Percentiles rank a stretch among this genome's conserved stretches.
phyloP scores from a whole-genome alignment of 148 eudicot species.

The Amaranthus hypochondriacus region DNA sequence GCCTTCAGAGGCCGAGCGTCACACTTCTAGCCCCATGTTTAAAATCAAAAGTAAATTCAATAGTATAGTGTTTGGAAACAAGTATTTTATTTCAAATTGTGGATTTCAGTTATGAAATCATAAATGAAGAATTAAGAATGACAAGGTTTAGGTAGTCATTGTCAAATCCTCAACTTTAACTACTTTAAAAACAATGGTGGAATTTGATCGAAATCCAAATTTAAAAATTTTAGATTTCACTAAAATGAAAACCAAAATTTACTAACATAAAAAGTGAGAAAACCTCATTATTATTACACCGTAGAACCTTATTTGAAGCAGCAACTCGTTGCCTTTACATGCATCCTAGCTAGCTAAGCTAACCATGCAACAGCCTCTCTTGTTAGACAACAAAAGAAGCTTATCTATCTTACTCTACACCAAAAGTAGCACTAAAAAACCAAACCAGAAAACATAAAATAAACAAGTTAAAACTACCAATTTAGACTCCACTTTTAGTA shows the following conservation, averaged over 20 bases:
- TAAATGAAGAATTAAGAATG: no score
- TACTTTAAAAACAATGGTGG: no score
- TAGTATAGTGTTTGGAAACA: no score
- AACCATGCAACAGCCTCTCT: conserved; percentile 8
- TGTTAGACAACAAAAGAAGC: conserved; percentile 16
- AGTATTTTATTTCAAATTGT: no score
- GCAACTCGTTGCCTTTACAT: conserved; percentile 16
- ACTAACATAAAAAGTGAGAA: not conserved
- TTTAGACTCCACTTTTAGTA: not conserved
- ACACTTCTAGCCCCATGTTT: no score
- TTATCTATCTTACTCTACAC: conserved; percentile 1
- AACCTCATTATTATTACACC: conserved; percentile 3
- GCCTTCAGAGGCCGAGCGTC: no score
- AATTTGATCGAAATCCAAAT: no score
- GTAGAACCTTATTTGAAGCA: conserved; percentile 15
- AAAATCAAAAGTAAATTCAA: no score
- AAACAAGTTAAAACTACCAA: not conserved
- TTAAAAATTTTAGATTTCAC: no score
- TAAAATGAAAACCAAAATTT: conserved; percentile 7
- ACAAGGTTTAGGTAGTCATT: no score
- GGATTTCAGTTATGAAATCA: no score
- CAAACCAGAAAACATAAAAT: not conserved
- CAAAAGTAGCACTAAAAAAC: not conserved
- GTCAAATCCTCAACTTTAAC: no score
- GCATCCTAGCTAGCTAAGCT: not conserved